These are phyloP conservation scores for Fusarium keratoplasticum DNA, from an alignment of 2,329 filamentous ascomycete species.

Conservation along the genomic window DNA sequence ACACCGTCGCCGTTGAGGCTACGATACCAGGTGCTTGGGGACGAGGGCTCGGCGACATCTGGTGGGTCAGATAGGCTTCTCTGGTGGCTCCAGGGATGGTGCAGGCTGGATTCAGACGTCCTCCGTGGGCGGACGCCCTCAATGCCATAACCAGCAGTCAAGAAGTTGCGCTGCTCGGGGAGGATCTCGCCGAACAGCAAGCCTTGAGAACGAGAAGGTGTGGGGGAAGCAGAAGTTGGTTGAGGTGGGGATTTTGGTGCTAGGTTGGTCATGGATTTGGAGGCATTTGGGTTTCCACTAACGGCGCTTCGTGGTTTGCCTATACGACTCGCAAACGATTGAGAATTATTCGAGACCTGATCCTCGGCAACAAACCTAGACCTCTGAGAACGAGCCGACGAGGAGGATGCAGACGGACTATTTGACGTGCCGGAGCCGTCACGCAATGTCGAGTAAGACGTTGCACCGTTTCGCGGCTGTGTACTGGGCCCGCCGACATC, in stretches of 20 bases:
- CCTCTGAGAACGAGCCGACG: slow-evolving; percentile 55
- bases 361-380: slow-evolving; percentile 62
- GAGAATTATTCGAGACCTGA: slow-evolving; percentile 63
- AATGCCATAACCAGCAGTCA: slow-evolving; percentile 71
- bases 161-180: slow-evolving; percentile 65
- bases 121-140: slow-evolving; percentile 64
- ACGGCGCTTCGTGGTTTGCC: slow-evolving; percentile 59
- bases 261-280: slow-evolving; percentile 51
- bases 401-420: slow-evolving; percentile 29
- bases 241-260: slow-evolving; percentile 48
- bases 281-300: slow-evolving; percentile 50
- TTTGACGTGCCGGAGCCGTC: slow-evolving; percentile 43
- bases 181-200: slow-evolving; percentile 82
- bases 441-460: slow-evolving; percentile 57
- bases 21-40: slow-evolving; percentile 75
- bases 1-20: slow-evolving; percentile 45
- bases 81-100: slow-evolving; percentile 62
- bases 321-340: slow-evolving; percentile 71
- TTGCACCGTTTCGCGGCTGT: slow-evolving; percentile 50
- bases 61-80: slow-evolving; percentile 67
- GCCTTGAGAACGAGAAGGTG: slow-evolving; percentile 55
- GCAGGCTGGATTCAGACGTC: slow-evolving; percentile 78
- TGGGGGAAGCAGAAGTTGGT: slow-evolving; percentile 50
- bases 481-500: slow-evolving; percentile 47
- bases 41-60: slow-evolving; percentile 67